Evolutionary conservation across 2,329 filamentous ascomycete genomes (phyloP), one percentile per base, ranked within the genome.

Genomic region (Alternaria infectoria): DNA sequence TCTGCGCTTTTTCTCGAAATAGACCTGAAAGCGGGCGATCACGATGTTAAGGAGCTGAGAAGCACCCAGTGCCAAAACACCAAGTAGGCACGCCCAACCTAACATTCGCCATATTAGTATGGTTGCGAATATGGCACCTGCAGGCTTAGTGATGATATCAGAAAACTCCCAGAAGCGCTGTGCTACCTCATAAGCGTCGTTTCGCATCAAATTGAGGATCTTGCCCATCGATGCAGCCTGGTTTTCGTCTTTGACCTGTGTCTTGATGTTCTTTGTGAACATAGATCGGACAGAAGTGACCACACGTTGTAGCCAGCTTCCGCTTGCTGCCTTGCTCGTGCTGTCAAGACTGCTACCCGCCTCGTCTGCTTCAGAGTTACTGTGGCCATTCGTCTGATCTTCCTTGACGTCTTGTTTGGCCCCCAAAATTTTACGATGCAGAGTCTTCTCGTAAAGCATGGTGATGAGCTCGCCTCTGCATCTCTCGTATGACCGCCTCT

Each of bases 101-200:
- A 97, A 88, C 56, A 97, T 86, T 63, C 87, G 84, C 88, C 91
- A 93, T 8, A 94, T 89, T 6, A 97, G 85, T 12, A 89, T 81
- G 12, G 92, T 86, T 0, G 93, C 91, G 5, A 97, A 83, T 2
- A 93, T 74, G n/a, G 95, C 86, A 62, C 91, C 91, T 15, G 96
- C 79, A 0, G 93, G 93, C 65, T 91, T 92, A 4, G 90, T 90
- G 44, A 96, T 82, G 2, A 97, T 82, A n/a, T 84, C 84, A 2
- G 91, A 86, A 56, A 96, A 91, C 64, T 97, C 93, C 93, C 93
- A 97, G 71, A 97, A 96, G 46, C 91, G 79, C 73, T 95, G 92
- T 3, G 92, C 87, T 43, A 95, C 88, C 75, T 94, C 91, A 74
- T 95, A 96, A 0, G 91, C 92, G 76, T 96, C 92, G 62, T 87